Conservation (phyloP, 2,329 filamentous ascomycete genomes). For the Aspergillus bombycis region DNA sequence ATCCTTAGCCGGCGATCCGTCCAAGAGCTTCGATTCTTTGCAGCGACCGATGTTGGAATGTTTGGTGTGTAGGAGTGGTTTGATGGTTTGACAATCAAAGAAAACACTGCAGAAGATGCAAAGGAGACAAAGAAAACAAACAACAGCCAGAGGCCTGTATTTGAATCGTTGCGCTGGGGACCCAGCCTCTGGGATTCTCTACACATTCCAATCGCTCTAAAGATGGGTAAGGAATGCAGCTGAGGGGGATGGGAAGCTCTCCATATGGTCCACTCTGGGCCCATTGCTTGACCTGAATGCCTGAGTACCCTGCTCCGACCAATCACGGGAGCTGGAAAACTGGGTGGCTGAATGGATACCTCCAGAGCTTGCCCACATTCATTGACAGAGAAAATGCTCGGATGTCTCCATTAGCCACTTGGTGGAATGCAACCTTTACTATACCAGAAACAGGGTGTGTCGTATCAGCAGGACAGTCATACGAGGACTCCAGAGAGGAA, state of each 20-base stretch:
- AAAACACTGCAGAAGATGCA: slow-evolving; percentile 47
- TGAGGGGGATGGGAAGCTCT: slow-evolving; percentile 24
- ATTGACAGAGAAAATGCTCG: slow-evolving; percentile 13
- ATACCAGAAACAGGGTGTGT: slow-evolving; percentile 35
- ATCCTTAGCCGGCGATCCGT: slow-evolving; percentile 26
- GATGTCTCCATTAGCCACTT: slow-evolving; percentile 33
- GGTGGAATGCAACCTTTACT: slow-evolving; percentile 40
- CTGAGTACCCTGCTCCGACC: slow-evolving; percentile 23
- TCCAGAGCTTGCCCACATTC: slow-evolving; percentile 3
- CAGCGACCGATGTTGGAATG: slow-evolving; percentile 25
- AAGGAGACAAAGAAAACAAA: slow-evolving; percentile 49
- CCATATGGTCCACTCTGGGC: slow-evolving; percentile 23
- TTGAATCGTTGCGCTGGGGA: slow-evolving; percentile 36
- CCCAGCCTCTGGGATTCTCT: slow-evolving; percentile 41
- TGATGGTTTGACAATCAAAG: slow-evolving; percentile 41
- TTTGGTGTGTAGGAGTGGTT: slow-evolving; percentile 30
- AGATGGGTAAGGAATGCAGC: slow-evolving; percentile 40
- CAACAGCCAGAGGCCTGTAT: slow-evolving; percentile 42
- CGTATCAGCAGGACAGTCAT: slow-evolving; percentile 28
- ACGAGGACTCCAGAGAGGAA: slow-evolving; percentile 25
- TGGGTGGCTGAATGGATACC: slow-evolving; percentile 29
- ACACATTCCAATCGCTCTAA: slow-evolving; percentile 40
- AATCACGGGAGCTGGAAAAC: slow-evolving; percentile 25
- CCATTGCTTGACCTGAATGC: slow-evolving; percentile 26
- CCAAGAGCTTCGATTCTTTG: slow-evolving; percentile 2